Evolutionary conservation across 2,329 filamentous ascomycete genomes (phyloP), one percentile per base, ranked within the genome.

Genomic region (Escovopsis sp.): DNA sequence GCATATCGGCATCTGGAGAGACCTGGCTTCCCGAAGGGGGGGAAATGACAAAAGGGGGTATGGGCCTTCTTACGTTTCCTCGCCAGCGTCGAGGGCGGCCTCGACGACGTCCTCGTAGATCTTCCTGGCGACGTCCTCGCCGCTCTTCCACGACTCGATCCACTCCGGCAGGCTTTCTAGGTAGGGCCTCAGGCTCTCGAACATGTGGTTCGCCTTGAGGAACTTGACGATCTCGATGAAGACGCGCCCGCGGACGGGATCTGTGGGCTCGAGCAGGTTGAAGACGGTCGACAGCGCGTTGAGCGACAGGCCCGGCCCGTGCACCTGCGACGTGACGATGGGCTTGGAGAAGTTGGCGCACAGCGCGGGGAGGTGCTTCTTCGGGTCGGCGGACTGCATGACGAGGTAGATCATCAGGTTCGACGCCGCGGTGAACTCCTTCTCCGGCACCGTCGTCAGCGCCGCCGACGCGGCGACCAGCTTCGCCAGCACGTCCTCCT

Each of bases 391-490:
- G 45, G 87, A 85, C 66, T 94, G 85, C 55, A 86, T 74, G 51
- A 94, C 78, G 46, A 98, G 80, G 70, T 95, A 85, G 58, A 96
- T 81, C 61, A 98, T 81, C 53, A 96, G 81, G 68, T 98, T 96
- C 69, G 95, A 95, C 47, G 89, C 86, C 45, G 89, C 82, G 46
- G 86, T 88, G 62, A 95, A 91, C 65, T 96, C 89, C 74, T 91
- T 93, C 73, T 98, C 91, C 45, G 89, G 85, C 43, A 87, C 84
- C 48, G 75, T 74, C 65, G 88, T 94, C 59, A 98, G 71, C 39
- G 74, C 74, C 41, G 74, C 65, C 41, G 85, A 86, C 44, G 84
- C 83, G 51, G 80, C 77, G 47, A 96, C 84, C 50, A 98, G 72
- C 72, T 87, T 88, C 70, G 88, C 83, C 44, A 98, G 74, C 37